Percentiles rank a stretch among this genome's conserved stretches.
Conservation (phyloP, 306 rosid species). For the Elaeagnus macrophylla region DNA sequence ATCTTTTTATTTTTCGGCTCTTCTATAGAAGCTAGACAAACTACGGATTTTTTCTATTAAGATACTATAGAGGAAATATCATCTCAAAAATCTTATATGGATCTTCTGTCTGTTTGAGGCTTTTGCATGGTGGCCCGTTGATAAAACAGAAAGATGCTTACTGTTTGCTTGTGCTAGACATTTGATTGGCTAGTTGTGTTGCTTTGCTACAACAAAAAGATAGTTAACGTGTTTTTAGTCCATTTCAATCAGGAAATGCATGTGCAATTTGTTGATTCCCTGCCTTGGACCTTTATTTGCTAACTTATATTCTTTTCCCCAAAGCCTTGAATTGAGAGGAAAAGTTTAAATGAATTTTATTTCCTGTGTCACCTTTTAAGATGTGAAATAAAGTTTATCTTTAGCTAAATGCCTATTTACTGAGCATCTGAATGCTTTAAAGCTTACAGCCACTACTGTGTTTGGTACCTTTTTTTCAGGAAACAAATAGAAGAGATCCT, state of each 20-base stretch:
- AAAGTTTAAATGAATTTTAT: neutral
- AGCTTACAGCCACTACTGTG: conserved; percentile 1
- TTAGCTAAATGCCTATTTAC: neutral
- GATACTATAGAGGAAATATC: too few species aligned
- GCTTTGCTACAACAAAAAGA: too few species aligned
- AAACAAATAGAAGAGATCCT: conserved; percentile 96
- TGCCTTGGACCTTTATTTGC: neutral
- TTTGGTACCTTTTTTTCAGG: conserved; percentile 48
- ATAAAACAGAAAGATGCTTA: too few species aligned
- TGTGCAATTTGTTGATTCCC: too few species aligned
- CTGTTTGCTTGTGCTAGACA: too few species aligned
- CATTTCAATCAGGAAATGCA: too few species aligned
- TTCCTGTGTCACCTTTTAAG: neutral
- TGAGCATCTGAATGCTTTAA: neutral
- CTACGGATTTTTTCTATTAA: neutral
- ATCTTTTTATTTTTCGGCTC: neutral
- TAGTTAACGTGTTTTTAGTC: too few species aligned
- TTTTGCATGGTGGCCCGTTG: too few species aligned
- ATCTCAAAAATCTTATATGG: too few species aligned
- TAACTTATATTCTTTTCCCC: too few species aligned
- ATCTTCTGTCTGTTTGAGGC: too few species aligned
- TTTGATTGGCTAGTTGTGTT: too few species aligned
- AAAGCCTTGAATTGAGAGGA: neutral
- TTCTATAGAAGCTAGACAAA: neutral
- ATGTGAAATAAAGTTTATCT: neutral